Evolutionary conservation across 2,329 filamentous ascomycete genomes (phyloP).

Genomic region (Alternaria triticimaculans): DNA sequence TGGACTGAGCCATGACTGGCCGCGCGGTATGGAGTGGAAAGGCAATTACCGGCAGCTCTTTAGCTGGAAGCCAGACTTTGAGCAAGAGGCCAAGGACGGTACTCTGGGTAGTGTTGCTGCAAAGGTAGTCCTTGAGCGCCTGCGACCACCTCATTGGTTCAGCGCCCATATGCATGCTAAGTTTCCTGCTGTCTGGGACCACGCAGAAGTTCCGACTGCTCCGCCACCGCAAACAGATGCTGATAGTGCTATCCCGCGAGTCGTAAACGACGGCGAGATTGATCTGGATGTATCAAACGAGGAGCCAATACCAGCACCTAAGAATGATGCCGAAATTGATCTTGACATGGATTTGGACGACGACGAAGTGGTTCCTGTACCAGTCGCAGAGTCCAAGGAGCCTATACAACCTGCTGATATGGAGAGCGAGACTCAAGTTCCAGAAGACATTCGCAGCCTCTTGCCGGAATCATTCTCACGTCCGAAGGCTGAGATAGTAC

Average conservation of each 20-base stretch:
- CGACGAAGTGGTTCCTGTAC: slow-evolving; percentile 20
- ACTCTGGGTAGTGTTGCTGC: slow-evolving; percentile 82
- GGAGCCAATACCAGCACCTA: slow-evolving; percentile 32
- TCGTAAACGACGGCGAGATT: slow-evolving; percentile 64
- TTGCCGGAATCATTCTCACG: slow-evolving; percentile 76
- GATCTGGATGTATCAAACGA: slow-evolving; percentile 64
- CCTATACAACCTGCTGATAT: background rate
- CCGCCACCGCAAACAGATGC: slow-evolving; percentile 20
- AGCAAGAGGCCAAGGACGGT: slow-evolving; percentile 75
- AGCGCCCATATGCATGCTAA: slow-evolving; percentile 89
- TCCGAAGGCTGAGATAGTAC: slow-evolving; percentile 22
- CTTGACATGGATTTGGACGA: slow-evolving; percentile 54
- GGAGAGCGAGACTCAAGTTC: slow-evolving; percentile 50
- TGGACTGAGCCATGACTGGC: slow-evolving; percentile 96
- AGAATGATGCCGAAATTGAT: slow-evolving; percentile 48
- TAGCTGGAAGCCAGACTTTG: slow-evolving; percentile 74
- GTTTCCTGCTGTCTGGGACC: slow-evolving; percentile 69
- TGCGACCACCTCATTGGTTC: slow-evolving; percentile 89
- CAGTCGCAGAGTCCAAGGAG: slow-evolving; percentile 15
- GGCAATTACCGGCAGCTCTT: slow-evolving; percentile 76
- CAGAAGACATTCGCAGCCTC: slow-evolving; percentile 72
- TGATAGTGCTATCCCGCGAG: slow-evolving; percentile 10
- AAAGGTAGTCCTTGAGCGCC: slow-evolving; percentile 76
- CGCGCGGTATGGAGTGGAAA: slow-evolving; percentile 77
- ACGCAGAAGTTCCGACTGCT: slow-evolving; percentile 60